A percentile compares a stretch with the other conserved stretches of the same genome.
Conservation (phyloP, 2,329 filamentous ascomycete species). For the Venturia asperata region DNA sequence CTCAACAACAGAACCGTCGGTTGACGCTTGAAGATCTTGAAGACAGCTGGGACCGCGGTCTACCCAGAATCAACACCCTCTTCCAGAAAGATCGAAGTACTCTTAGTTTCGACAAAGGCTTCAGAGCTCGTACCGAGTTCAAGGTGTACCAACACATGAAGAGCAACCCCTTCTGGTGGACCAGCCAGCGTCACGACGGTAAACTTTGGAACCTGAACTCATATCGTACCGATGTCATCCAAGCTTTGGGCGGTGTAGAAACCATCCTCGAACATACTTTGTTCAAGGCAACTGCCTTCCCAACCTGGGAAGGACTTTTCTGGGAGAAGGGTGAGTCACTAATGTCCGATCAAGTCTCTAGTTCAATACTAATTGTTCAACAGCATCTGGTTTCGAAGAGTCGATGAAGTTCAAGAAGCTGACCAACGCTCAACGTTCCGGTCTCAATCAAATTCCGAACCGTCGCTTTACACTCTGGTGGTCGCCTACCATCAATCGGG, state of each 20-base stretch:
- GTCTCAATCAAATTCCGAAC: slow-evolving; percentile 97
- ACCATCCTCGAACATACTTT: slow-evolving; percentile 95
- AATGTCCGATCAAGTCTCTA: too few relatives aligned
- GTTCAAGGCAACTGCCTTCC: slow-evolving; percentile 95
- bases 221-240: slow-evolving; percentile 94
- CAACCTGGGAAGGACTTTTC: slow-evolving; percentile 93
- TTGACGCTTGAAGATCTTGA: slow-evolving; percentile 93
- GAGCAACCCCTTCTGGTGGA: slow-evolving; percentile 99
- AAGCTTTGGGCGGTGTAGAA: slow-evolving; percentile 91
- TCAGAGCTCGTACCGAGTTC: slow-evolving; percentile 91
- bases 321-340: slow-evolving; percentile 61
- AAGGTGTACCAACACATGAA: slow-evolving; percentile 99
- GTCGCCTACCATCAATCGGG: slow-evolving; percentile 83
- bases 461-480: slow-evolving; percentile 98
- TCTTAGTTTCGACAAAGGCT: slow-evolving; percentile 96
- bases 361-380: slow-evolving; percentile 23
- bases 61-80: slow-evolving; percentile 95
- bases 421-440: slow-evolving; percentile 91
- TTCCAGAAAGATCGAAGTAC: slow-evolving; percentile 99
- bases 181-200: slow-evolving; percentile 90
- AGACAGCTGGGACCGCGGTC: slow-evolving; percentile 95
- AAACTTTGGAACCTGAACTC: slow-evolving; percentile 97
- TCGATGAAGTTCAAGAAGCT: slow-evolving; percentile 98
- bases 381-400: slow-evolving; percentile 36
- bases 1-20: slow-evolving; percentile 92